Base-by-base conservation (phyloP, 352 stramenopile species). In the Globisporangium okanoganense region DNA sequence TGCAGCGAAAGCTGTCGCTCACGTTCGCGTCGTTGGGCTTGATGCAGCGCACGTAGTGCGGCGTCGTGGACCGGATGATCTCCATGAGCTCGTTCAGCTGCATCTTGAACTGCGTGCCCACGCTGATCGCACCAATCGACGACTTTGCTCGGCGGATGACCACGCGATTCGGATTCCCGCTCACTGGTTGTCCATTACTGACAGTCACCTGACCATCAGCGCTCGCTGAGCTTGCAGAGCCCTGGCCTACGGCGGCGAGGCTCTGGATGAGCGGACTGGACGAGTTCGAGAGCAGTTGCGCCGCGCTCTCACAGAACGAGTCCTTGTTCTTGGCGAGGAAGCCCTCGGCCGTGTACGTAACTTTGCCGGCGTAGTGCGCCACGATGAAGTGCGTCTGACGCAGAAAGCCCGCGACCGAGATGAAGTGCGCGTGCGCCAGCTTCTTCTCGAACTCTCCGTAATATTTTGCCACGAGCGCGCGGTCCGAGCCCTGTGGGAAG, bases 21-120 rank as follows among this genome's bases (percentile, higher is more conserved):
- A 74, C 64, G 54, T 89, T 88, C 1, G 40, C 61, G 73, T 99
- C 95, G 69, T 99, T 99, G 33, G 97, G 97, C 69, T 99, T 99
- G 40, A 99, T 89, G 70, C 98, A 99, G 59, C 97, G 94, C 57
- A 99, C 94, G 75, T 99, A 99, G 75, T 99, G 96, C 43, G 97
- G 96, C 25, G 90, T 85, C 7, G 97, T 99, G 24, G 76, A 76
- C 27, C 97, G 92, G 44, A 99, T 98, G 14, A 87, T 90, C 6
- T 81, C 72, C 51, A 98, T 83, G 13, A 99, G 82, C n/a, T 96
- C 82, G 47, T 89, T 92, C 24, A 99, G 78, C 69, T 99, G 96
- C 22, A 85, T 77, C 55, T 94, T 95, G 72, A 99, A 99, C 67
- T 98, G 90, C 10, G 87, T 92, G 20, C 87, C 91, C 9, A 95